Percentiles rank a stretch among this genome's conserved stretches.
phyloP scores from a whole-genome alignment of 805 yeast genomes.

The Ogataea methylovora region DNA sequence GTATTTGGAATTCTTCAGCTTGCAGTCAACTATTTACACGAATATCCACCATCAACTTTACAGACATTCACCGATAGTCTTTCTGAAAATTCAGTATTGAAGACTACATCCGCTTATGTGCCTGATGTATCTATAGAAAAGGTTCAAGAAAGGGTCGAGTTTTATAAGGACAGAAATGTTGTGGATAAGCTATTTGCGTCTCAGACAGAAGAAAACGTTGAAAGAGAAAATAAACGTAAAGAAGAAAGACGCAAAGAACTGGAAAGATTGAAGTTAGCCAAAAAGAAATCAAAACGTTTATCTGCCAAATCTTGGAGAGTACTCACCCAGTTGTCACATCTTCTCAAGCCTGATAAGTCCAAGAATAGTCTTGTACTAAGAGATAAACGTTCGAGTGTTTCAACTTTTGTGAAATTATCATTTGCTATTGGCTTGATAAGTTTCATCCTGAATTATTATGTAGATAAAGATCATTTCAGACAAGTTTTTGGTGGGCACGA shows the following conservation, averaged over 20 bases:
- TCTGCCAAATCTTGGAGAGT: too few relatives aligned
- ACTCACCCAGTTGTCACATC: too few relatives aligned
- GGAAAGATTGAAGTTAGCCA: too few relatives aligned
- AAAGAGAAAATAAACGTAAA: not conserved
- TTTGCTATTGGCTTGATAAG: not conserved
- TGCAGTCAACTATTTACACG: slow-evolving; percentile 7
- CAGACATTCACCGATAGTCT: not conserved
- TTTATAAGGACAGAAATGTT: not conserved
- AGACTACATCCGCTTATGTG: not conserved
- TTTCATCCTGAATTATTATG: not conserved
- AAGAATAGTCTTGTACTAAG: not conserved
- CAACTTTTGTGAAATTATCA: slow-evolving; percentile 1
- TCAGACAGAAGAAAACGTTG: not conserved
- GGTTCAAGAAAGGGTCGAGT: not conserved
- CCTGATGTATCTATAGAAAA: not conserved
- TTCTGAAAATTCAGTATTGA: slow-evolving; percentile 1
- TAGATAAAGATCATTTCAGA: not conserved
- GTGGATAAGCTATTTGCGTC: not conserved
- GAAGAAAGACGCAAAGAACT: too few relatives aligned
- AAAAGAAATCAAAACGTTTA: too few relatives aligned
- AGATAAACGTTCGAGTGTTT: not conserved
- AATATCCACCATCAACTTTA: slow-evolving; percentile 2
- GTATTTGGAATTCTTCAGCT: slow-evolving; percentile 18
- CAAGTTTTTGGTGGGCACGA: not conserved
- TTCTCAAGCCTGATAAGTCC: not conserved